Conservation (phyloP, 352 stramenopile species). For the Phytophthora hybrid region DNA sequence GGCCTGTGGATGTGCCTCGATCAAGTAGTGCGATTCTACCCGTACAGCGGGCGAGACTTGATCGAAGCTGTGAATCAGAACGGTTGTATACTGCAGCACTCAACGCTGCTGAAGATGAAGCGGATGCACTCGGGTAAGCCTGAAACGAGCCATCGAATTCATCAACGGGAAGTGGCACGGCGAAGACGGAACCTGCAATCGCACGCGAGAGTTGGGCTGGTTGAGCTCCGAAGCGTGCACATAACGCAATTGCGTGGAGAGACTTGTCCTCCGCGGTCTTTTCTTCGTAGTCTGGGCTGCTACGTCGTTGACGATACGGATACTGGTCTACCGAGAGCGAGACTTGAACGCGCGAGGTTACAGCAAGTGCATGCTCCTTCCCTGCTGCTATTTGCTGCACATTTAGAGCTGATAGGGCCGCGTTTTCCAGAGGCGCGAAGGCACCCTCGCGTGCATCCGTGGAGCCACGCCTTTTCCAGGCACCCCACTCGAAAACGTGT, state of each 20-base stretch:
- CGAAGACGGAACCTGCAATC: constrained; percentile 46
- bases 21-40: constrained; percentile 68
- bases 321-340: constrained; percentile 50
- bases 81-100: constrained; percentile 53
- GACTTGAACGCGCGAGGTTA: constrained; percentile 56
- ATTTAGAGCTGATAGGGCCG: constrained; percentile 51
- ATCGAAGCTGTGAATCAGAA: constrained; percentile 56
- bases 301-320: constrained; percentile 31
- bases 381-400: constrained; percentile 61
- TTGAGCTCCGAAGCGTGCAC: constrained; percentile 60
- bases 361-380: constrained; percentile 72
- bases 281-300: constrained; percentile 2
- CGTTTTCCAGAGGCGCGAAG: constrained; percentile 59
- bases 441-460: constrained; percentile 59
- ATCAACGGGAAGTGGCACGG: constrained; percentile 19
- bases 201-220: constrained; percentile 52
- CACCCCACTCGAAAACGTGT: constrained; percentile 76
- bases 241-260: constrained; percentile 52
- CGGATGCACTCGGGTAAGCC: not conserved
- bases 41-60: constrained; percentile 48
- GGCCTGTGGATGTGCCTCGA: constrained; percentile 60
- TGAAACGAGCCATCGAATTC: constrained; percentile 20
- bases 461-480: constrained; percentile 59
- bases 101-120: constrained; percentile 33
- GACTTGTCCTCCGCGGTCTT: constrained; percentile 28